phyloP scores from a whole-genome alignment of 352 stramenopile species.

The Achlya hypogyna region DNA sequence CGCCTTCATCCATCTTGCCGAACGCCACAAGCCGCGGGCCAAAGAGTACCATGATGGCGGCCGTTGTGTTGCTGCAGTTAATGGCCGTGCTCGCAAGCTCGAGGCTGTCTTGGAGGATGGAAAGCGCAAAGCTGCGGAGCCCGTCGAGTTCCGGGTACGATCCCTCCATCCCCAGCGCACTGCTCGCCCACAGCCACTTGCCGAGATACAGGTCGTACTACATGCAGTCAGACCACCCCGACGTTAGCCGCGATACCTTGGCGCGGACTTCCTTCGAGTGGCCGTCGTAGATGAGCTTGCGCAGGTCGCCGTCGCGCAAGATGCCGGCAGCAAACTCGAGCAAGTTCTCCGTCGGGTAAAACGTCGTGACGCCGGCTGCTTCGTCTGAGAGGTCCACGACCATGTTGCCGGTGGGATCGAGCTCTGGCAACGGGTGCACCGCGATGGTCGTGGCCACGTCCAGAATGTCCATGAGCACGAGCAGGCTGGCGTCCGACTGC shows the following conservation, averaged over 20 bases:
- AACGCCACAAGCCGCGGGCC: slow-evolving; percentile 39
- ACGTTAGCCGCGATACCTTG: slow-evolving; percentile 30
- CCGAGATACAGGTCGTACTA: slow-evolving; percentile 59
- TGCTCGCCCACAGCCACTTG: slow-evolving; percentile 70
- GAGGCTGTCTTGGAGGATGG: slow-evolving; percentile 39
- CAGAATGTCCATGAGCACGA: slow-evolving; percentile 4
- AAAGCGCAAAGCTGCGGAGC: slow-evolving; percentile 33
- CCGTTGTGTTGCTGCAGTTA: slow-evolving; percentile 44
- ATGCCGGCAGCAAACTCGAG: slow-evolving; percentile 43
- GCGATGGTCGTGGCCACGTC: slow-evolving; percentile 3
- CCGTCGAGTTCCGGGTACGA: slow-evolving; percentile 32
- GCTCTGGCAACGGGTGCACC: not conserved
- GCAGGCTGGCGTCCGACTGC: not conserved
- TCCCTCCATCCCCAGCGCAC: slow-evolving; percentile 24
- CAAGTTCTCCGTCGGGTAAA: slow-evolving; percentile 34
- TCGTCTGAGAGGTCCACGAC: not conserved
- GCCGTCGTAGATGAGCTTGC: slow-evolving; percentile 33
- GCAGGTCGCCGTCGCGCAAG: slow-evolving; percentile 36
- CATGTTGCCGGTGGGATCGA: not conserved
- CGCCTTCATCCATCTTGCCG: slow-evolving; percentile 35
- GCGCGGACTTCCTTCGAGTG: slow-evolving; percentile 42
- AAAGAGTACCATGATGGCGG: slow-evolving; percentile 63
- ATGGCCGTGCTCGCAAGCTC: slow-evolving; percentile 35
- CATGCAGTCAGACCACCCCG: not conserved
- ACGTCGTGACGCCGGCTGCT: slow-evolving; percentile 4